Base-by-base conservation (phyloP, 106 monocot species). In the Platanthera guangdongensis region DNA sequence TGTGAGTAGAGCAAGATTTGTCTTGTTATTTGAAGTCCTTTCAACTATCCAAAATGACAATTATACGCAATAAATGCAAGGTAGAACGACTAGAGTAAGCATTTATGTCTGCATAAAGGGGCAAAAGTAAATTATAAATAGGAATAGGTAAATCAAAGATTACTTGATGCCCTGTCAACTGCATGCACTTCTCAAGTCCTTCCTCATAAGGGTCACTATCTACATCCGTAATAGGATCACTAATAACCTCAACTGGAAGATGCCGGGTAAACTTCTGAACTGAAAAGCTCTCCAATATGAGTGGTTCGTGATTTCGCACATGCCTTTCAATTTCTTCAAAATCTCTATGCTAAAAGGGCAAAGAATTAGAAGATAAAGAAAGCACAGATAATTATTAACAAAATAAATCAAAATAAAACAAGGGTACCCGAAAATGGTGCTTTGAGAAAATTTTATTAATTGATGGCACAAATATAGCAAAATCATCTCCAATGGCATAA, bases 401-500 rank as follows among this genome's bases (percentile, higher is more conserved):
- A 79, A 47, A 13, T 16, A 47, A 50, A 70, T 16, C 2, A 72
- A 47, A 51, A 59, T 51, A 30, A 71, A 70, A 76, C 8, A 50
- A 68, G 8, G 52, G 50, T 54, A 99, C 99, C 88, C 89, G 84
- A 59, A 94, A 74, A 79, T 87, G 89, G 74, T 99, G 92, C 65
- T 99, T 94, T 53, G 78, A 51, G 74, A 99, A 77, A 60, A 99
- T 71, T 82, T 99, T 99, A 72, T 84, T 86, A 71, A 94, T 90
- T 68, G 92, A 90, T 51, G 92, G 86, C 53, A 94, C 79, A 64
- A 94, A 99, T 46, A 94, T 94, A 11, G 86, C 84, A 76, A 94
- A 99, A 14, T 99, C 99, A 65, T 99, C 94, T 28, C 94, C 92
- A 81, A 94, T 92, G 47, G 99, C 86, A 90, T 90, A 86, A 47